Evolutionary conservation across 2,329 filamentous ascomycete species (phyloP).

Genomic region (Diaporthe vaccinii): DNA sequence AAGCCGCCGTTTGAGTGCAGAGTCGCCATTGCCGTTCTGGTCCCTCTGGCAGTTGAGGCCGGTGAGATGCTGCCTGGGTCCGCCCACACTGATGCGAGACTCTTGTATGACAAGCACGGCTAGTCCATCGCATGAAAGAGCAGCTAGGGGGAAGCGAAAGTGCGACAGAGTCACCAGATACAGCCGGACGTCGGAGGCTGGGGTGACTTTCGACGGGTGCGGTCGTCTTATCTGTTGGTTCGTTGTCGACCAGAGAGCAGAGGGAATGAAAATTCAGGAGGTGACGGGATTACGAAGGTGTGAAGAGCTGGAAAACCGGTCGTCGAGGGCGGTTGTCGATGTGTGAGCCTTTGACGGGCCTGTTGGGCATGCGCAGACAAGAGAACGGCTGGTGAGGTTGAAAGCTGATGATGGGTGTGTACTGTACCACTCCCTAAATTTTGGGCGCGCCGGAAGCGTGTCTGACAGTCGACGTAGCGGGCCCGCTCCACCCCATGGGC

Average conservation of each 20-base stretch:
- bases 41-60: constrained; percentile 28
- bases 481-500: constrained; percentile 1
- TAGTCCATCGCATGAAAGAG: constrained; percentile 40
- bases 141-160: not conserved
- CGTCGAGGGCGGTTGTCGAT: not conserved
- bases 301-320: not conserved
- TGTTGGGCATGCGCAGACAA: constrained; percentile 11
- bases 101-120: constrained; percentile 27
- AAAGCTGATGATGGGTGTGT: constrained; percentile 26
- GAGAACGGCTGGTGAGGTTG: constrained; percentile 20
- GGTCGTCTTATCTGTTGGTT: constrained; percentile 15
- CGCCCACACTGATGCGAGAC: constrained; percentile 37
- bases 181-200: constrained; percentile 20
- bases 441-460: constrained; percentile 37
- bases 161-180: not conserved
- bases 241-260: not conserved
- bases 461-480: constrained; percentile 32
- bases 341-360: constrained; percentile 12
- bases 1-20: constrained; percentile 39
- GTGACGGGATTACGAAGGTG: not conserved
- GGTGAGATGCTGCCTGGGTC: constrained; percentile 22
- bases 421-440: constrained; percentile 31
- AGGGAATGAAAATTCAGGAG: not conserved
- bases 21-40: constrained; percentile 37
- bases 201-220: constrained; percentile 6